Base-by-base conservation (phyloP, 768 basidiomycete species). In the Suillus lakei region DNA sequence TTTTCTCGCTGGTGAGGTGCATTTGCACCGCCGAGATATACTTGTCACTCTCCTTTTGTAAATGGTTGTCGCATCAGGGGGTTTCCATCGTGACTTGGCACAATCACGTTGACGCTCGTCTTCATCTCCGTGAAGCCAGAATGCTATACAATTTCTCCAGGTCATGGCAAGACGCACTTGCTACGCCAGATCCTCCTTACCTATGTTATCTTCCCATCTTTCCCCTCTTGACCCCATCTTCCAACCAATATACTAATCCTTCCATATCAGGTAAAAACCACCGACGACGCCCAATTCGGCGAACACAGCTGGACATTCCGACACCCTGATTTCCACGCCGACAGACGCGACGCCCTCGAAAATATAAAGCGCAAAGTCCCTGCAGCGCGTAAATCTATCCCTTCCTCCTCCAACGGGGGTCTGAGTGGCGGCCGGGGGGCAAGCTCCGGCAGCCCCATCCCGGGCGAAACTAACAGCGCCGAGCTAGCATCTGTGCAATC, bases 281-380 rank as follows among this genome's bases (percentile, higher is more conserved):
- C 88, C 2, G 95, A 95, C 68, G 93, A 93, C 70, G 82, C 86
- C 73, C 86, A 88, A 67, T 93, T 84, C 64, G 86, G 87, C 63
- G 86, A 88, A 67, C 85, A 87, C 67, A 75, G 81, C 43, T 85
- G 84, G 84, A 85, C 83, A 1, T 85, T 85, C 67, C 79, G 82
- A n/a, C 84, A 85, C 61, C 84, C 84, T 21, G 84, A 84, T 67
- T 85, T 84, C 66, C 84, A 82, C 67, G 76, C 83, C 21, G 84
- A 86, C 69, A 77, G 83, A 50, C 82, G 82, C 28, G 84, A 86
- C 55, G 83, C 81, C 12, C 82, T 89, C 63, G 88, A 89, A 74
- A 86, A 87, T 69, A 90, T 89, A 75, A 89, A 88, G 75, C 85
- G 87, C 66, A 86, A 87, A 62, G 83, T 84, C 7, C 83, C 83